phyloP scores from a whole-genome alignment of 345 rosid species.

The Laguncularia racemosa region DNA sequence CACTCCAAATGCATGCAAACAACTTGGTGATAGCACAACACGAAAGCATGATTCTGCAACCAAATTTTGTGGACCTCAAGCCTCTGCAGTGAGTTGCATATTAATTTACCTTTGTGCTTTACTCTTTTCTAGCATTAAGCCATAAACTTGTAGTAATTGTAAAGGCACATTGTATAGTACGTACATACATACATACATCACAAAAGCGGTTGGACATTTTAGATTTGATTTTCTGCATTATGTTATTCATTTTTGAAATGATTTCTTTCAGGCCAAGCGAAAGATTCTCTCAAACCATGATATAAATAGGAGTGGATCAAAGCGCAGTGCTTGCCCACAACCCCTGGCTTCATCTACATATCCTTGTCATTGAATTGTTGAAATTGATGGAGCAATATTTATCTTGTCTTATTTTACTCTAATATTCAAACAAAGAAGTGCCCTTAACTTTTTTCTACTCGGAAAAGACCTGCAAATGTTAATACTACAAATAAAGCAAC shows the following conservation, averaged over 20 bases:
- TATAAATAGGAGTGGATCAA: conserved; percentile 53
- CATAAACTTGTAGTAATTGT: no score
- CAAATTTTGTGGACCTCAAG: conserved; percentile 16
- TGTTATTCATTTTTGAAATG: conserved; percentile 9
- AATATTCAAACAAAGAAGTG: conserved; percentile 16
- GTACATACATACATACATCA: no score
- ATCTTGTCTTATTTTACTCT: no score
- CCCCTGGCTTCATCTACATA: conserved; percentile 65
- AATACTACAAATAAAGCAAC: conserved; percentile 24
- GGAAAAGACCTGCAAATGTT: conserved; percentile 47
- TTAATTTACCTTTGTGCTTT: neutral
- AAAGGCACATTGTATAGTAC: no score
- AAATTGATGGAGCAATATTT: no score
- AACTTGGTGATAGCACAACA: conserved; percentile 14
- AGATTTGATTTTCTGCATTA: neutral
- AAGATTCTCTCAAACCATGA: conserved; percentile 41
- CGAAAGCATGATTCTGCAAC: conserved; percentile 30
- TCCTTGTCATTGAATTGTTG: conserved; percentile 41
- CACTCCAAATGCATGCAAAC: conserved; percentile 20
- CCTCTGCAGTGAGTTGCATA: conserved; percentile 31
- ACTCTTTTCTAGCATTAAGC: neutral
- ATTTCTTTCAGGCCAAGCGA: conserved; percentile 44
- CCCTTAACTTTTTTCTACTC: conserved; percentile 60
- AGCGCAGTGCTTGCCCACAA: conserved; percentile 55
- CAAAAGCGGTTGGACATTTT: neutral